Evolutionary conservation across 805 yeast species (phyloP), one percentile per base, ranked within the genome.

Genomic region (Maudiozyma pseudohumilis): DNA sequence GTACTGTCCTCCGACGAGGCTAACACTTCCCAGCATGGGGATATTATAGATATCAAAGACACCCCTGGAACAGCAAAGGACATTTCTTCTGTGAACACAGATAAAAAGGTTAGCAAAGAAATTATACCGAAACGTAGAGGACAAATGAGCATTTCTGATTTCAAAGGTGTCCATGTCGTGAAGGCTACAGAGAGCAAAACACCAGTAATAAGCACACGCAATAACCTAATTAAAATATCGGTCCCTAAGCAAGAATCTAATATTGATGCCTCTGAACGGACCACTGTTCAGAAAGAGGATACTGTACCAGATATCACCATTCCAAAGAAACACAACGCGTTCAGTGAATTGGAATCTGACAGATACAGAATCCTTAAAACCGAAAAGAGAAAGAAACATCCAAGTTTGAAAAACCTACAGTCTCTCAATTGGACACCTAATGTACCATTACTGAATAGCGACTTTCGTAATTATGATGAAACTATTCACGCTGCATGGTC

Each of bases 91-190:
- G n/a, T n/a, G n/a, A n/a, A n/a, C n/a, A n/a, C n/a, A n/a, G n/a
- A n/a, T n/a, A n/a, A n/a, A n/a, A n/a, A n/a, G n/a, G n/a, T n/a
- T n/a, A n/a, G n/a, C n/a, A n/a, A n/a, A n/a, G n/a, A n/a, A n/a
- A n/a, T n/a, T 23, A 23, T 23, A 9, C 38, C 38, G 34, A 48
- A 45, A 34, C 42, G 32, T 17, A 35, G 34, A 27, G 53, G 48
- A 6, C 61, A 56, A 37, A 40, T 47, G 46, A 52, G 57, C 1
- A 51, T 56, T 36, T 50, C 46, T 25, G 61, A 56, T 39, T 56
- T 53, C 35, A 48, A 49, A 23, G 44, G 44, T 35, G 46, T 55
- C 12, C 47, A 44, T 31, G 43, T 46, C n/a, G 48, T 50, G 3
- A 43, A 41, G 20, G 23, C 38, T n/a, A 10, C n/a, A n/a, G n/a